Evolutionary conservation across 2,329 filamentous ascomycete species (phyloP), one percentile per base, ranked within the genome.

Genomic region (Botrytis squamosa): DNA sequence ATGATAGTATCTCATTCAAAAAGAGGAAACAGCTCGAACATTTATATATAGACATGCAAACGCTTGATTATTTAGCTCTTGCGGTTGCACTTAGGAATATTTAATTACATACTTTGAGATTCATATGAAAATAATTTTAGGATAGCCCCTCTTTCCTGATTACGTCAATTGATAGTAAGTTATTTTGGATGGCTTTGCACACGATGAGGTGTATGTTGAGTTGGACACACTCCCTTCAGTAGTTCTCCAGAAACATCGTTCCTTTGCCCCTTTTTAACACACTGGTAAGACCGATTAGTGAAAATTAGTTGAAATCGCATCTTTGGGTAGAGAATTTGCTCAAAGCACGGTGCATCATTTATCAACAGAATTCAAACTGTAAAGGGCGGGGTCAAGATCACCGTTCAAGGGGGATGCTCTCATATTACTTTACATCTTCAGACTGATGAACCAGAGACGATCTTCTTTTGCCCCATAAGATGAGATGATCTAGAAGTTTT

Each of bases 131-230:
- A 55, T 7, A 16, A 16, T 14, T 2, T 12, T 0, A 16, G n/a
- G 1, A n/a, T 7, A 3, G 25, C 0, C 3, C 14, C n/a, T 18
- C 16, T 29, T 29, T 57, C 14, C 14, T 29, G 29, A 7, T 3
- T 29, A 18, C 52, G 2, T 55, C 25, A 55, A 55, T 29, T 16
- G 12, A 55, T 3, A 2, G 25, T 55, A 55, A 55, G 25, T 18
- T 29, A 12, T n/a, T 29, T 55, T 55, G n/a, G 14, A 16, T 22
- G 49, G 49, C 25, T n/a, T 55, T 29, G 14, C 52, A n/a, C 25
- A 55, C n/a, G 14, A n/a, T n/a, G n/a, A n/a, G n/a, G n/a, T 55
- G 2, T 55, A 6, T n/a, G 12, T 55, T 29, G n/a, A 55, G n/a
- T n/a, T 16, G 52, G 14, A n/a, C 0, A 7, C 14, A 55, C 3